These are phyloP conservation scores for Talaromyces sp. DNA, from an alignment of 2,329 filamentous ascomycete genomes.

Conservation along the genomic window DNA sequence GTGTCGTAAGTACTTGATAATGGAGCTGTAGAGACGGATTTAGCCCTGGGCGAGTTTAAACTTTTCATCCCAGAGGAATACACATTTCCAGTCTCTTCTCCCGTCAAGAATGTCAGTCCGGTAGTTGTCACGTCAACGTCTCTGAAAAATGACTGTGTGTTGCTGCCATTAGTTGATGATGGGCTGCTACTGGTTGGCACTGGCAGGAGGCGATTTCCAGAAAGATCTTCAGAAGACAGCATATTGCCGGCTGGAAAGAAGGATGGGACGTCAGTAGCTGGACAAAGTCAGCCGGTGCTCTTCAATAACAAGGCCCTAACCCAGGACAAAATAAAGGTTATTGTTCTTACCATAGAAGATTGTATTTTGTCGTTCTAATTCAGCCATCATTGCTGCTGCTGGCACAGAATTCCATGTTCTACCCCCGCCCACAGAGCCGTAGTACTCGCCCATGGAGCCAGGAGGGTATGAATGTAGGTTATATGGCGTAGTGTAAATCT, in stretches of 20 bases:
- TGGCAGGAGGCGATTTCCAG: slow-evolving; percentile 32
- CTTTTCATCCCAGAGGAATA: neutral
- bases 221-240: slow-evolving; percentile 22
- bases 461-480: slow-evolving; percentile 31
- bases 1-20: neutral
- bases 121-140: neutral
- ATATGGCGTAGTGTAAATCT: slow-evolving; percentile 25
- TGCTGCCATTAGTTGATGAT: slow-evolving; percentile 11
- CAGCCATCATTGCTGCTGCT: slow-evolving; percentile 4
- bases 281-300: slow-evolving; percentile 23
- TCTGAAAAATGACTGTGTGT: slow-evolving; percentile 9
- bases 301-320: neutral
- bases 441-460: slow-evolving; percentile 26
- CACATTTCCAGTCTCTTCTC: neutral
- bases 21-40: neutral
- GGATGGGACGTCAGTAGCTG: slow-evolving; percentile 24
- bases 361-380: slow-evolving; percentile 19
- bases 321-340: slow-evolving; percentile 18
- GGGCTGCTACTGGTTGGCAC: slow-evolving; percentile 28
- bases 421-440: slow-evolving; percentile 23
- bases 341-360: slow-evolving; percentile 24
- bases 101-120: neutral
- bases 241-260: slow-evolving; percentile 21
- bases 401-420: slow-evolving; percentile 27
- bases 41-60: neutral